A percentile compares a stretch with the other conserved stretches of the same genome.
These are phyloP conservation scores for Ramichloridium luteum DNA, from an alignment of 2,329 filamentous ascomycete species.

Conservation along the genomic window DNA sequence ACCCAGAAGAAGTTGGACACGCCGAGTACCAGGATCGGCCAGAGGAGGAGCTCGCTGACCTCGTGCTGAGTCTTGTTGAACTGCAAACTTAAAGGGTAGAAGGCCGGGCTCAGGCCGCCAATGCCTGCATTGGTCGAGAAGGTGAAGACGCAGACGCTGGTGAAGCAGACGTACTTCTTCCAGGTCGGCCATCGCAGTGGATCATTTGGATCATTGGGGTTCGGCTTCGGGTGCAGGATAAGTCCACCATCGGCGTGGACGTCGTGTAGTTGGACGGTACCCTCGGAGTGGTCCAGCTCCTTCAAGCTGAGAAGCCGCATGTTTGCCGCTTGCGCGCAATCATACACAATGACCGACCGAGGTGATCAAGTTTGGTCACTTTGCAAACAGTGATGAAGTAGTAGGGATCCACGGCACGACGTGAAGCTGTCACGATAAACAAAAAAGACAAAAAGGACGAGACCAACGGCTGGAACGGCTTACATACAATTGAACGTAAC, in stretches of 20 bases:
- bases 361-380: too few species aligned
- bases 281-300: conserved; percentile 28
- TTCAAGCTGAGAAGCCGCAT: conserved; percentile 25
- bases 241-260: conserved; percentile 15
- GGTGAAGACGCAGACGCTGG: conserved; percentile 34
- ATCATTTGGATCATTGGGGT: conserved; percentile 35
- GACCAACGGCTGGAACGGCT: too few species aligned
- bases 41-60: conserved; percentile 29
- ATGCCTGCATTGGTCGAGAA: conserved; percentile 37
- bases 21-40: conserved; percentile 36
- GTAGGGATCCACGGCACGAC: too few species aligned
- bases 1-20: conserved; percentile 43
- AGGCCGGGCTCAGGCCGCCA: conserved; percentile 33
- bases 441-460: too few species aligned
- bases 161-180: conserved; percentile 37
- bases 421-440: too few species aligned
- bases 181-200: conserved; percentile 36
- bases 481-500: too few species aligned
- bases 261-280: conserved; percentile 27
- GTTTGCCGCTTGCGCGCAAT: not conserved
- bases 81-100: conserved; percentile 33
- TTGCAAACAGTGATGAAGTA: too few species aligned
- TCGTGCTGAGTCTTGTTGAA: conserved; percentile 36
- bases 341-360: too few species aligned
- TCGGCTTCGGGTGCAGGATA: conserved; percentile 38